Evolutionary conservation across 2,329 filamentous ascomycete species (phyloP).

Genomic region (Diaporthe nobilis): DNA sequence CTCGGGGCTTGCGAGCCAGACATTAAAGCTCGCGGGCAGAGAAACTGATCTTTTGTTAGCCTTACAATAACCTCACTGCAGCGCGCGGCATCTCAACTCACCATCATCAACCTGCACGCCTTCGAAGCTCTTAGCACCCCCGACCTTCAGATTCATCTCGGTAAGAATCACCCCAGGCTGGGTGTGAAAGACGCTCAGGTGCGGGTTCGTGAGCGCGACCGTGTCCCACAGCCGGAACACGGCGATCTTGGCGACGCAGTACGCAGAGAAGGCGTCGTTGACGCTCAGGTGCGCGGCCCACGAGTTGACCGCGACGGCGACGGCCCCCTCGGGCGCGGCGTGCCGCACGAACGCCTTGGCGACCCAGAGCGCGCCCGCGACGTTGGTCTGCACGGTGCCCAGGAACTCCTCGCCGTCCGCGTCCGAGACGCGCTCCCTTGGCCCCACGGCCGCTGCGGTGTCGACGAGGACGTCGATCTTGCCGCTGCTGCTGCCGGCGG

Average conservation of each 20-base stretch:
- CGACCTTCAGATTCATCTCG: constrained; percentile 1
- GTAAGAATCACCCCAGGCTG: constrained; percentile 43
- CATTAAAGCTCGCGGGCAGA: constrained; percentile 44
- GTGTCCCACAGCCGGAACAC: constrained; percentile 41
- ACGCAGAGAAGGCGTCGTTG: constrained; percentile 23
- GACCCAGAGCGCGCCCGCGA: neutral
- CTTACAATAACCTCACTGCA: neutral
- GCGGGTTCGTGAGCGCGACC: constrained; percentile 40
- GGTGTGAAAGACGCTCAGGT: constrained; percentile 39
- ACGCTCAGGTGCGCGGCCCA: constrained; percentile 28
- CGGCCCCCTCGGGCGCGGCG: constrained; percentile 1
- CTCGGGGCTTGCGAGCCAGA: constrained; percentile 52
- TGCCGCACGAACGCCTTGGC: constrained; percentile 10
- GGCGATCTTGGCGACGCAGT: constrained; percentile 42
- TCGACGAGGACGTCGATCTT: constrained; percentile 17
- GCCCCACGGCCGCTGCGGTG: neutral
- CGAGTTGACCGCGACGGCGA: constrained; percentile 18
- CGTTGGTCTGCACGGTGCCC: neutral
- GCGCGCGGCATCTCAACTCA: neutral
- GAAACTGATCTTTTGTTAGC: constrained; percentile 34
- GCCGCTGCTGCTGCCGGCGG: neutral
- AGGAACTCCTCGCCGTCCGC: neutral
- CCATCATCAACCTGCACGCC: constrained; percentile 36
- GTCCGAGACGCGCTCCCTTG: neutral
- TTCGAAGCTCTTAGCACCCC: neutral